Evolutionary conservation across 345 rosid species (phyloP), one percentile per base, ranked within the genome.

Genomic region (Durio zibethinus): DNA sequence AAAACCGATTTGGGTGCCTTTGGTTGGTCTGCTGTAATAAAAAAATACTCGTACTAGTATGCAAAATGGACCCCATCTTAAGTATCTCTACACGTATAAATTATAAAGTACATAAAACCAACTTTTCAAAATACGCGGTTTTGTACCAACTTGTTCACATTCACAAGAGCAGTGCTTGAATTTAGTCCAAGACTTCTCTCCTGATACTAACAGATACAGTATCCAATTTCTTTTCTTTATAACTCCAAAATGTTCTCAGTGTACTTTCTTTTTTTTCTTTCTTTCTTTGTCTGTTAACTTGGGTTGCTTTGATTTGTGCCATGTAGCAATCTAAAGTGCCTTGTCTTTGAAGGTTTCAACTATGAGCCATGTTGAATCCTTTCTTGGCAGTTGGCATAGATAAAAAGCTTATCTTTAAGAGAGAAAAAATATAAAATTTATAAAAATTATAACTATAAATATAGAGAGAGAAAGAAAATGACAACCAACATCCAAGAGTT

Each of bases 281-380:
- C 36, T 67, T 50, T 60, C n/a, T 16, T 50, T 7, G 1, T 50
- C 36, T 15, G 76, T 27, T 76, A 23, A 82, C 64, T 74, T 70
- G 69, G 69, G 16, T 79, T 81, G 80, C 73, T 75, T 69, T 77
- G 52, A 74, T 0, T 29, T 45, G 62, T 25, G 79, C 36, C 79
- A 71, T 82, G 52, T 50, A 50, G 53, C 20, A 15, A 14, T 48
- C 73, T 43, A 6, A 42, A 42, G 63, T 14, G 79, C 47, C 79
- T 74, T 81, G 77, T 72, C 80, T 81, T 88, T 38, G 90, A 86
- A 88, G 85, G 45, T 80, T 86, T 86, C 89, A 72, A 76, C 83
- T 78, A 64, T 64, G 50, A 18, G 62, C 43, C 52, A 50, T 50
- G 61, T 72, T 72, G 61, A 52, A 50, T 33, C 16, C n/a, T 40